phyloP scores from a whole-genome alignment of 176 grass and related monocot species.

The Puya raimondii region DNA sequence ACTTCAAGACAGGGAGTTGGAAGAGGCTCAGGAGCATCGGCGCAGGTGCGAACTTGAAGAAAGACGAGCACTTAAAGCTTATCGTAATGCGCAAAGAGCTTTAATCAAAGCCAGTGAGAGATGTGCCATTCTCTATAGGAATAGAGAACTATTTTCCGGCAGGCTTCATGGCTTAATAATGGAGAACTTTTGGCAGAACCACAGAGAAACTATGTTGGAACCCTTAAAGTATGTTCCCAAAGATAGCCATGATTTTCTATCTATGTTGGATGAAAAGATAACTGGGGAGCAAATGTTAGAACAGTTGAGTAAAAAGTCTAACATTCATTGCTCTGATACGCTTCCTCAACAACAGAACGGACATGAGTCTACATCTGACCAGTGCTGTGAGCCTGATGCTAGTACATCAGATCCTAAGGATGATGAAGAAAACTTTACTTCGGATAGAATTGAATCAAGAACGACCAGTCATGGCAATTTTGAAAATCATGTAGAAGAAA shows the following conservation, averaged over 20 bases:
- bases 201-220: background rate
- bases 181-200: slow-evolving; percentile 28
- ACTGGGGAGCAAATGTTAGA: slow-evolving; percentile 32
- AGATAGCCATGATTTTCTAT: slow-evolving; percentile 33
- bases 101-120: slow-evolving; percentile 86
- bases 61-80: slow-evolving; percentile 80
- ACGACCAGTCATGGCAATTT: slow-evolving; percentile 22
- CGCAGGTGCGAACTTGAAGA: slow-evolving; percentile 71
- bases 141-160: slow-evolving; percentile 59
- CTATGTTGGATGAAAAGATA: slow-evolving; percentile 27
- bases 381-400: slow-evolving; percentile 32
- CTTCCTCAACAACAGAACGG: slow-evolving; percentile 37
- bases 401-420: slow-evolving; percentile 38
- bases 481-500: slow-evolving; percentile 44
- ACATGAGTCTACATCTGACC: slow-evolving; percentile 35
- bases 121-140: slow-evolving; percentile 62
- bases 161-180: slow-evolving; percentile 57
- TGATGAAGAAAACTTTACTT: slow-evolving; percentile 40
- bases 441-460: slow-evolving; percentile 26
- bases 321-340: slow-evolving; percentile 27
- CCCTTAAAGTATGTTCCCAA: slow-evolving; percentile 23
- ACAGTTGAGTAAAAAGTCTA: slow-evolving; percentile 35
- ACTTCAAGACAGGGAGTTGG: slow-evolving; percentile 68
- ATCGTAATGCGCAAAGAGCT: slow-evolving; percentile 71
- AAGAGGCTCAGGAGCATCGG: slow-evolving; percentile 72